Evolutionary conservation across 805 yeast genomes (phyloP).

Genomic region (Kuraishia piskuri): DNA sequence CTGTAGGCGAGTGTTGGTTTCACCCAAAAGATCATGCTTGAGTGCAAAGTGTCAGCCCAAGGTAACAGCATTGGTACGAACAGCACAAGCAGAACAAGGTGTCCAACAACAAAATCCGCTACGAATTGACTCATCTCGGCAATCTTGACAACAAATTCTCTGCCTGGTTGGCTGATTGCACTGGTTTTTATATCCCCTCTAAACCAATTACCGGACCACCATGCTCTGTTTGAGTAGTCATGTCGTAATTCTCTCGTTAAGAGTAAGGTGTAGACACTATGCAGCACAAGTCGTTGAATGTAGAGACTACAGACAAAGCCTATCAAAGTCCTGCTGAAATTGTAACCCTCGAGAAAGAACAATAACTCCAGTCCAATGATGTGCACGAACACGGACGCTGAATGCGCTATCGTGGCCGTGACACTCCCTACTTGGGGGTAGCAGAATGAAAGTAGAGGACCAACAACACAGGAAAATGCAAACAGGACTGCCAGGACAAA

Average conservation of each 20-base stretch:
- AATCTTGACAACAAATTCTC: slow-evolving; percentile 37
- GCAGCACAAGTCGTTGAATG: slow-evolving; percentile 27
- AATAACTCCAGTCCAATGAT: slow-evolving; percentile 27
- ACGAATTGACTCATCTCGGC: slow-evolving; percentile 37
- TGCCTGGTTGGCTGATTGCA: slow-evolving; percentile 31
- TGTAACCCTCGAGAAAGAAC: slow-evolving; percentile 34
- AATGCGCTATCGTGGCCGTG: slow-evolving; percentile 33
- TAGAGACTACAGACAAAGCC: slow-evolving; percentile 29
- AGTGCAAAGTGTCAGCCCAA: slow-evolving; percentile 38
- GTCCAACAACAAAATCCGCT: slow-evolving; percentile 39
- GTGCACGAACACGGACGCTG: slow-evolving; percentile 23
- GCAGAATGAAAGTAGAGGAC: slow-evolving; percentile 26
- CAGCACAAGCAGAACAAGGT: slow-evolving; percentile 28
- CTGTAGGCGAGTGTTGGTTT: slow-evolving; percentile 27
- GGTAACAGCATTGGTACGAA: slow-evolving; percentile 36
- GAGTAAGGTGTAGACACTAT: slow-evolving; percentile 20
- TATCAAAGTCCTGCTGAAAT: slow-evolving; percentile 27
- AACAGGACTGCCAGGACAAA: slow-evolving; percentile 23
- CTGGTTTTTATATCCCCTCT: slow-evolving; percentile 28
- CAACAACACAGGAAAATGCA: slow-evolving; percentile 27
- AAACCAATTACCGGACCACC: slow-evolving; percentile 51
- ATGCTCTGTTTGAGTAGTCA: slow-evolving; percentile 33
- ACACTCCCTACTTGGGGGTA: slow-evolving; percentile 25
- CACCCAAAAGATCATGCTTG: slow-evolving; percentile 42
- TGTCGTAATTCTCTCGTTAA: slow-evolving; percentile 34